Base-by-base conservation (phyloP, 2,329 filamentous ascomycete species). In the Pestalotiopsis fici region DNA sequence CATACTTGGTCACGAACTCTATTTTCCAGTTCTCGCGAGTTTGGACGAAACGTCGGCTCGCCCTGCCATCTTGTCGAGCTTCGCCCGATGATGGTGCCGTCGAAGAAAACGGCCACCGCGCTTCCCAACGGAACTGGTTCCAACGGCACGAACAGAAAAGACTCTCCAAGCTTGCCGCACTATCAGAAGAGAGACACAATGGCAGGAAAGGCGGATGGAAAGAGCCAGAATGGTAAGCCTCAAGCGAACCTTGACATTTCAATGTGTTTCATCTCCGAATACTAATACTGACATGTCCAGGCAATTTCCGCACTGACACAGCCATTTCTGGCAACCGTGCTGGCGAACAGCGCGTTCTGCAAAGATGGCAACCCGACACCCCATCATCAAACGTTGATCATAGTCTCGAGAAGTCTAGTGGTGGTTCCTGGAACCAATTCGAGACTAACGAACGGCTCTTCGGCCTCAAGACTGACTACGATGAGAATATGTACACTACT, bases 401-500 rank as follows among this genome's bases (percentile, higher is more conserved):
- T 71, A 91, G 91, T 60, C 85, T 98, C 27, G 94, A 96, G 74
- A 88, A 83, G 63, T 73, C 77, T n/a, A 79, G 77, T 18, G 83
- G 81, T 6, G 83, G 70, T 61, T 11, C 81, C 11, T 99, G 96
- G 96, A 95, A 99, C 78, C 96, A 99, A 78, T 99, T 99, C 76
- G 92, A 93, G 67, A 91, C 88, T 70, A 98, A 98, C 75, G 93
- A 97, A 80, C 87, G 90, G 66, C 88, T 94, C 35, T 98, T 97
- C 76, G 96, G 96, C 43, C 82, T 97, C 50, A 93, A 90, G 79
- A 96, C 92, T 64, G 94, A 94, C 74, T 99, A 98, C 77, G 90
- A 98, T 75, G 96, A 98, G 80, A 94, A 93, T 73, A 89, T 96
- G 56, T 99, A 99, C 82, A 99, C 96, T 1, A 99, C 96, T 11